Evolutionary conservation across 2,329 filamentous ascomycete species (phyloP).

Genomic region (Keithomyces neogunnii): DNA sequence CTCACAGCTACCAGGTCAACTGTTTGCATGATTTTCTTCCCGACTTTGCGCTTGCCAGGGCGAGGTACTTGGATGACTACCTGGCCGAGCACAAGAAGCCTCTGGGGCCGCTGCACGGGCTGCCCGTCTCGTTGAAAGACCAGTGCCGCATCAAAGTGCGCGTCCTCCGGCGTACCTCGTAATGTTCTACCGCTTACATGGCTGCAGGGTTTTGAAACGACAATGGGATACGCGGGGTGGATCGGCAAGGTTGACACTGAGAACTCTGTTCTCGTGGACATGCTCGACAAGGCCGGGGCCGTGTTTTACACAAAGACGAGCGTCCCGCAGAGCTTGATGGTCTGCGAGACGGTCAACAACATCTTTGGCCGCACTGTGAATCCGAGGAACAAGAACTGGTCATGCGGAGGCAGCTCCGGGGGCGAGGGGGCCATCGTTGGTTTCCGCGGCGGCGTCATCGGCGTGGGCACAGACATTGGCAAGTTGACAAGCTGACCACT

Average conservation of each 20-base stretch:
- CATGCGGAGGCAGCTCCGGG: slow-evolving; percentile 13
- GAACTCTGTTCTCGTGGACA: slow-evolving; percentile 15
- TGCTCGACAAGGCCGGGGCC: slow-evolving; percentile 17
- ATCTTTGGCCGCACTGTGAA: slow-evolving; percentile 18
- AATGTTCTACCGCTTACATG: neutral
- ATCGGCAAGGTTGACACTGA: slow-evolving; percentile 10
- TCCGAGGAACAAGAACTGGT: slow-evolving; percentile 24
- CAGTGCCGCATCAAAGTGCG: slow-evolving; percentile 11
- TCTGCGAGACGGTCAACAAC: slow-evolving; percentile 32
- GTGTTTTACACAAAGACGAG: slow-evolving; percentile 36
- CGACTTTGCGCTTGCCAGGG: slow-evolving; percentile 16
- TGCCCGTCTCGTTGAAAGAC: slow-evolving; percentile 19
- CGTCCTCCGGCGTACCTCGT: too few relatives aligned
- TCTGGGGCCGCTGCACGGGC: slow-evolving; percentile 14
- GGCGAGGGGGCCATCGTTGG: slow-evolving; percentile 16
- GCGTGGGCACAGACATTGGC: slow-evolving; percentile 17
- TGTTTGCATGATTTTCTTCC: slow-evolving; percentile 39
- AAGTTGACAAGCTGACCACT: too few relatives aligned
- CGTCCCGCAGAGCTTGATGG: slow-evolving; percentile 54
- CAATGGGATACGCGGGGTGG: slow-evolving; percentile 17
- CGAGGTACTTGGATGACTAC: slow-evolving; percentile 10
- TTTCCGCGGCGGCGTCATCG: slow-evolving; percentile 15
- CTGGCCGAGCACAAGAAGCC: slow-evolving; percentile 8
- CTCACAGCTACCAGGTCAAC: slow-evolving; percentile 13
- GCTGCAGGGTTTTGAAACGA: slow-evolving; percentile 12